Evolutionary conservation across 1,139 yeast genomes (phyloP).

Genomic region (Diutina siamensis): DNA sequence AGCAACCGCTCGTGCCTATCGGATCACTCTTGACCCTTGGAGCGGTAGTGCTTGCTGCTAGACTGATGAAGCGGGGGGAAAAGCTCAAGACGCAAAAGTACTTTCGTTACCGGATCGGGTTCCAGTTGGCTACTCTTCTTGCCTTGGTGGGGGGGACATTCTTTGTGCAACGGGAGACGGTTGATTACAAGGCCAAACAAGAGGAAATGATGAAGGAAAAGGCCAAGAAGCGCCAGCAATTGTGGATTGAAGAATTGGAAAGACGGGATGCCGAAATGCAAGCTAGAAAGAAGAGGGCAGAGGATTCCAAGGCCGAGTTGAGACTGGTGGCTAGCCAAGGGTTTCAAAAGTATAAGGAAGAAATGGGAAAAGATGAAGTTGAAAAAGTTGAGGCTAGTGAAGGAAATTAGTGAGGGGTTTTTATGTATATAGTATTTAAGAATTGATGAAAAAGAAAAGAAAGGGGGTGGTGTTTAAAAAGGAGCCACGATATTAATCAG

Average conservation of each 20-base stretch:
- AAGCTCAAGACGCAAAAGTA: constrained; percentile 68
- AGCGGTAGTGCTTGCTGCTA: constrained; percentile 71
- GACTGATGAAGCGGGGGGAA: constrained; percentile 64
- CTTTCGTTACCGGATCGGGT: constrained; percentile 82
- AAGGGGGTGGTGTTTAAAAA: too few relatives aligned
- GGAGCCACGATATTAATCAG: too few relatives aligned
- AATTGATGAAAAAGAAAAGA: too few relatives aligned
- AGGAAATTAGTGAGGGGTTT: too few relatives aligned
- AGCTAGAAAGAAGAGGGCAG: constrained; percentile 42
- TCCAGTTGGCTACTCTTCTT: constrained; percentile 71
- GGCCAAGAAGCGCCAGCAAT: constrained; percentile 72
- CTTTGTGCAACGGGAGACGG: constrained; percentile 37
- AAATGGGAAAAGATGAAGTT: too few relatives aligned
- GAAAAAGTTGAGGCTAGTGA: too few relatives aligned
- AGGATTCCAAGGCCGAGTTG: constrained; percentile 28
- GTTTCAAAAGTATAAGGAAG: constrained; percentile 15
- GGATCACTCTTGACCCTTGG: constrained; percentile 72
- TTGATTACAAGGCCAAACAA: constrained; percentile 33
- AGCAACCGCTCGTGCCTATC: constrained; percentile 73
- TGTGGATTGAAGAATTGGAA: constrained; percentile 87
- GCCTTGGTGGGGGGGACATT: constrained; percentile 77
- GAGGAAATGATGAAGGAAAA: constrained; percentile 56
- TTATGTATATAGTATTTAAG: too few relatives aligned
- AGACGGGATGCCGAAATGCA: constrained; percentile 69
- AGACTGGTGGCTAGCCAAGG: constrained; percentile 30